phyloP scores from a whole-genome alignment of 352 stramenopile genomes.

The Globisporangium cylindrosporum region DNA sequence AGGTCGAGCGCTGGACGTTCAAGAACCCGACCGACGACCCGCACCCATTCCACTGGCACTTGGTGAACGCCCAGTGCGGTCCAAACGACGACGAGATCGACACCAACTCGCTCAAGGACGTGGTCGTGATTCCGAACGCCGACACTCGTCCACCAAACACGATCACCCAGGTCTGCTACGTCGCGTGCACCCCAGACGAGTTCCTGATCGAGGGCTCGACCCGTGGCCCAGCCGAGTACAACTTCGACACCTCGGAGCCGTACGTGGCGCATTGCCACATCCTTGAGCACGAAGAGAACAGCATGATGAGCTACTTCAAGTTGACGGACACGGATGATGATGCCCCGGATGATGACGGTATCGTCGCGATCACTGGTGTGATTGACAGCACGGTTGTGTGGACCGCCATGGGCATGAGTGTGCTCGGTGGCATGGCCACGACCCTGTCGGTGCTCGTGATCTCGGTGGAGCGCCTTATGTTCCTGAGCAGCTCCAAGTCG shows the following conservation, averaged over 20 bases:
- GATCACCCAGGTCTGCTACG: constrained; percentile 71
- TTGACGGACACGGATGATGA: constrained; percentile 44
- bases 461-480: constrained; percentile 60
- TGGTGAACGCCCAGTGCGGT: constrained; percentile 72
- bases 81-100: constrained; percentile 58
- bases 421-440: constrained; percentile 67
- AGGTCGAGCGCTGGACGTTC: constrained; percentile 78
- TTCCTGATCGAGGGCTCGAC: constrained; percentile 55
- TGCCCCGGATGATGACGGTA: constrained; percentile 42
- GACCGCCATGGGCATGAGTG: constrained; percentile 72
- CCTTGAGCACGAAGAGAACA: constrained; percentile 75
- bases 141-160: constrained; percentile 30
- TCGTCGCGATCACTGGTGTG: constrained; percentile 24
- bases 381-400: constrained; percentile 51
- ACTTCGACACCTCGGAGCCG: constrained; percentile 67
- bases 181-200: constrained; percentile 68
- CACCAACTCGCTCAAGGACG: constrained; percentile 68
- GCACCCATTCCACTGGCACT: constrained; percentile 76
- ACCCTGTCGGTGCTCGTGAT: constrained; percentile 67
- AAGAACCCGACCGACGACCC: constrained; percentile 75
- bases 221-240: constrained; percentile 50
- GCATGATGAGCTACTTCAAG: constrained; percentile 71
- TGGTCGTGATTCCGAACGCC: constrained; percentile 72
- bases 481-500: constrained; percentile 51
- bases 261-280: constrained; percentile 81